phyloP scores from a whole-genome alignment of 257 asterid species.

The Cruciata laevipes region DNA sequence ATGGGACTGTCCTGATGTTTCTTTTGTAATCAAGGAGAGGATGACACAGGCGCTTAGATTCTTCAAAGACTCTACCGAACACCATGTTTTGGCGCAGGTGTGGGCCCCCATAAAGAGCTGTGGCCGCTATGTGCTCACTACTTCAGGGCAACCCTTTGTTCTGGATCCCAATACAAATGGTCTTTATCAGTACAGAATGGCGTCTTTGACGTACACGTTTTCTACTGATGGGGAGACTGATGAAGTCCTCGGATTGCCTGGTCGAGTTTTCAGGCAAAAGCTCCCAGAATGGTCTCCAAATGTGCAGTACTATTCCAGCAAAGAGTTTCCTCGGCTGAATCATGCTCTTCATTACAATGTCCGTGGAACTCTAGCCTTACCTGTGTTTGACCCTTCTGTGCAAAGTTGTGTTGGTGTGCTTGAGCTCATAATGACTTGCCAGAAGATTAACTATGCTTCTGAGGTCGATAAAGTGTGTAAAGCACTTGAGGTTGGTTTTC shows the following conservation, averaged over 20 bases:
- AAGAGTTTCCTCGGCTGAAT: slow-evolving; percentile 69
- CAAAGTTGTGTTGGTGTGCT: slow-evolving; percentile 80
- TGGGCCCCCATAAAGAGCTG: slow-evolving; percentile 92
- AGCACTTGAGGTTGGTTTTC: slow-evolving; percentile 82
- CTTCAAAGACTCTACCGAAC: slow-evolving; percentile 72
- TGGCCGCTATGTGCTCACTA: slow-evolving; percentile 68
- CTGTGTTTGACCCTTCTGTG: slow-evolving; percentile 86
- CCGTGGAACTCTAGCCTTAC: slow-evolving; percentile 83
- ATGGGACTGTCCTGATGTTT: slow-evolving; percentile 47
- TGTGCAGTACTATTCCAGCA: slow-evolving; percentile 88
- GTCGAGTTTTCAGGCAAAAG: slow-evolving; percentile 70
- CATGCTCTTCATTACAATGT: slow-evolving; percentile 80
- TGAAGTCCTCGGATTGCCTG: slow-evolving; percentile 74
- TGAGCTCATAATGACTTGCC: slow-evolving; percentile 94
- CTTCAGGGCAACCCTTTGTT: slow-evolving; percentile 88
- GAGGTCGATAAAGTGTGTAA: slow-evolving; percentile 97
- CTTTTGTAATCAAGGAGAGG: slow-evolving; percentile 76
- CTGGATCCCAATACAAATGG: slow-evolving; percentile 76
- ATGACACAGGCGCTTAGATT: slow-evolving; percentile 84
- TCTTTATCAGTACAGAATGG: slow-evolving; percentile 83
- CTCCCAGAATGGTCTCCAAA: slow-evolving; percentile 96
- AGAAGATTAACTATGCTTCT: slow-evolving; percentile 81
- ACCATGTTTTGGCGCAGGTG: slow-evolving; percentile 82
- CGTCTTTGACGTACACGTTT: slow-evolving; percentile 64
- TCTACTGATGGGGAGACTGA: slow-evolving; percentile 66